Conservation (phyloP, 176 grass and related monocot genomes). For the Raddia guianensis region DNA sequence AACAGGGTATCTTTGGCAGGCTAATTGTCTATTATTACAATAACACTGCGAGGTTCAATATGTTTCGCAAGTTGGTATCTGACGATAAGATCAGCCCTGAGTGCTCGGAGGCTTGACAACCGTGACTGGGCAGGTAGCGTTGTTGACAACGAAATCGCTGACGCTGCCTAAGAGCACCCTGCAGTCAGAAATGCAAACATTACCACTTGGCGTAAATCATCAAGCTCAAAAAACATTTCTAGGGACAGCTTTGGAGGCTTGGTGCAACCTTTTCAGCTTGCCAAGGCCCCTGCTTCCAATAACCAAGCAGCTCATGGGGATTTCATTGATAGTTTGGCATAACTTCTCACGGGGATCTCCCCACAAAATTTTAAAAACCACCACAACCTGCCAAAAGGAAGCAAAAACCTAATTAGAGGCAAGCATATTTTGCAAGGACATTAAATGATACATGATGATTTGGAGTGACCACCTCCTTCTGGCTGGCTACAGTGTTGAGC, state of each 20-base stretch:
- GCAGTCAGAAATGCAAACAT: constrained; percentile 37
- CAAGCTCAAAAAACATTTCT: background rate
- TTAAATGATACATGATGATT: background rate
- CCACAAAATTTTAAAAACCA: constrained; percentile 73
- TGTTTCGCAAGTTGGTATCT: constrained; percentile 17
- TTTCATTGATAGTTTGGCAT: constrained; percentile 66
- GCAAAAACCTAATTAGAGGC: background rate
- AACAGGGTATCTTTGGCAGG: background rate
- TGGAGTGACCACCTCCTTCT: constrained; percentile 67
- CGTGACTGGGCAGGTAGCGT: constrained; percentile 77
- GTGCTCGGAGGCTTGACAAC: constrained; percentile 59
- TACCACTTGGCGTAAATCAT: background rate
- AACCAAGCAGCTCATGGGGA: constrained; percentile 73
- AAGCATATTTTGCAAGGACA: background rate
- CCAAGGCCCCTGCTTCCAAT: constrained; percentile 92
- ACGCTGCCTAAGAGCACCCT: constrained; percentile 93
- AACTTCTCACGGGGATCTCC: constrained; percentile 93
- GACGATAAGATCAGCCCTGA: constrained; percentile 35
- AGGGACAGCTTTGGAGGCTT: background rate
- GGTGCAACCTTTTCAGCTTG: constrained; percentile 82
- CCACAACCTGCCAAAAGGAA: constrained; percentile 50
- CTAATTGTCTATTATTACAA: constrained; percentile 41
- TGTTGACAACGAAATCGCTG: constrained; percentile 83
- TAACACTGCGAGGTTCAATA: constrained; percentile 30
- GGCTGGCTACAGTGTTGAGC: constrained; percentile 65